Evolutionary conservation across 2,329 filamentous ascomycete species (phyloP), one percentile per base, ranked within the genome.

Genomic region (Drechmeria coniospora): DNA sequence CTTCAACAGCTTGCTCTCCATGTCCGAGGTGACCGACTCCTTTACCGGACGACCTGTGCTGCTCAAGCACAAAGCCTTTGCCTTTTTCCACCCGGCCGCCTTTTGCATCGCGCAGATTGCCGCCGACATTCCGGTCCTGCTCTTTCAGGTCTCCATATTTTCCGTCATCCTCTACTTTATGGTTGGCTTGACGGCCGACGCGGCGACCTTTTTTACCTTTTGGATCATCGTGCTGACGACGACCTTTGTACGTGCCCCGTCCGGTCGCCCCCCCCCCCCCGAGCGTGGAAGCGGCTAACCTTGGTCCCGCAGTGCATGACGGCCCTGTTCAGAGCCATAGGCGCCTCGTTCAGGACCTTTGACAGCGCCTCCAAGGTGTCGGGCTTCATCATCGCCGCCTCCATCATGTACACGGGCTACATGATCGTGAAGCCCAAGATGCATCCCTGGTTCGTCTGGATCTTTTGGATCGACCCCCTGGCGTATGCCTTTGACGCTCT

Each of bases 401-500:
- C 65, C 8, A 50, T 75, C 29, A 63, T 76, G 22, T 79, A 78
- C 45, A 71, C 62, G 4, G 74, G 74, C 10, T 78, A 72, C 45
- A 57, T 74, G 43, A 75, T 77, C 31, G 61, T 59, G 4, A 68
- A 71, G 15, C 60, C 59, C 14, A 54, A 68, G 33, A 75, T 76
- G 71, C 65, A 70, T 22, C 62, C 64, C 0, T 76, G 69, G 68
- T 64, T 77, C 15, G 51, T 57, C 3, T 77, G 72, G 72, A 45
- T 76, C 3, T 73, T 63, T 34, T 74, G 69, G 66, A 63, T 76
- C 14, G 63, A 78, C 36, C 77, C 77, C 0, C 53, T 83, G 3
- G 68, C 76, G 0, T 82, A 81, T 32, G 72, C 61, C 0, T 83
- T 81, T 32, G 72, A 81, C 36, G 66, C 65, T 0, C 47, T 84